These are phyloP conservation scores for Puccinia triticina DNA, from an alignment of 1,284 basidiomycete genomes.

Conservation along the genomic window DNA sequence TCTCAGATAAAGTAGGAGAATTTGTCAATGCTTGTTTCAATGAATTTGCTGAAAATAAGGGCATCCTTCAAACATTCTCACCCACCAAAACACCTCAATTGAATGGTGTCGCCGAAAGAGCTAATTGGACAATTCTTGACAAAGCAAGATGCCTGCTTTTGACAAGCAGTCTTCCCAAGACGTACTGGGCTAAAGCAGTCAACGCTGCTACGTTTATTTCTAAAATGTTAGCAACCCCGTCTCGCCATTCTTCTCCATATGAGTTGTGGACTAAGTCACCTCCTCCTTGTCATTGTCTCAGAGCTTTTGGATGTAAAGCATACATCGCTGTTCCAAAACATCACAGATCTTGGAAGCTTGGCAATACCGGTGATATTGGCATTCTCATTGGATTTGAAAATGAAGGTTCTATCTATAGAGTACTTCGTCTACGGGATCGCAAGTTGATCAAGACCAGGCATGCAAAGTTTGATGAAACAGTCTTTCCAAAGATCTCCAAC, in stretches of 20 bases:
- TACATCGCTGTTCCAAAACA: neutral
- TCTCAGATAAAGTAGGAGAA: neutral
- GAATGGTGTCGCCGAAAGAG: too few species aligned
- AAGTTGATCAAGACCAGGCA: neutral
- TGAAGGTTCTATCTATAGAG: neutral
- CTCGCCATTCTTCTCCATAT: neutral
- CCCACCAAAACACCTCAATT: too few species aligned
- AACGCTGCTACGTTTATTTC: neutral
- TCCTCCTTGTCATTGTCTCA: neutral
- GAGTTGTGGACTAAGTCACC: neutral
- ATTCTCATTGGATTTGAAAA: conserved; percentile 10
- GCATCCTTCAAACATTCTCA: neutral
- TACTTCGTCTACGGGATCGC: neutral
- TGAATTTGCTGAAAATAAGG: neutral
- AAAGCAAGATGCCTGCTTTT: neutral
- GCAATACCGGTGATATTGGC: neutral
- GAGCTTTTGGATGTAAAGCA: neutral
- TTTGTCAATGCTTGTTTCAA: neutral
- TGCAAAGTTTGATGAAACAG: neutral
- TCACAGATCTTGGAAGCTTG: neutral
- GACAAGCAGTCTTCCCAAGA: neutral
- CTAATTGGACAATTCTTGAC: too few species aligned
- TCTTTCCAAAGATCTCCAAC: neutral
- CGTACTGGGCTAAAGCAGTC: neutral
- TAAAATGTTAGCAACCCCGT: neutral